Percentiles rank a stretch among this genome's conserved stretches.
These are phyloP conservation scores for Citrus unshiu DNA, from an alignment of 345 rosid species.

Conservation along the genomic window DNA sequence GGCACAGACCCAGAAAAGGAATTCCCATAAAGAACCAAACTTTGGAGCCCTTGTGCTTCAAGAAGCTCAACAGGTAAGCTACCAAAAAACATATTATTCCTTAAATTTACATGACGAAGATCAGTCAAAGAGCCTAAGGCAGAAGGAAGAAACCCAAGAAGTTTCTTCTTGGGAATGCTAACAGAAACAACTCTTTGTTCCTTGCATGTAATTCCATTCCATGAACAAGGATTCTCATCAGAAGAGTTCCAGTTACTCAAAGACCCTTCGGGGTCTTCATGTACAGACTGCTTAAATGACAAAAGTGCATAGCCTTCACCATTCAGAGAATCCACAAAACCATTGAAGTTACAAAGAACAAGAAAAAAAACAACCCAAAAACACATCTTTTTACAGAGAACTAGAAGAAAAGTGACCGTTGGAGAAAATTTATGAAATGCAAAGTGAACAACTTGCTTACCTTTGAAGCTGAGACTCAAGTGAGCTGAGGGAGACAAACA, in stretches of 20 bases:
- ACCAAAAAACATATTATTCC: constrained; percentile 72
- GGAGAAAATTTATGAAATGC: background rate
- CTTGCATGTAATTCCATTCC: constrained; percentile 95
- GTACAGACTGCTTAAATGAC: constrained; percentile 61
- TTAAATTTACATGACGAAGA: constrained; percentile 85
- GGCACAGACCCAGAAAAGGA: constrained; percentile 76
- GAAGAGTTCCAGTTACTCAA: constrained; percentile 82
- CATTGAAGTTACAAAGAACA: constrained; percentile 33
- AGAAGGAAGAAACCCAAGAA: constrained; percentile 71
- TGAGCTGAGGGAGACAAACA: constrained; percentile 16
- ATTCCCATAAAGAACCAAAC: constrained; percentile 91
- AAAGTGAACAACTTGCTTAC: constrained; percentile 26
- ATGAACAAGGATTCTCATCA: constrained; percentile 64
- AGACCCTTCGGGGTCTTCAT: constrained; percentile 74
- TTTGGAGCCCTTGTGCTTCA: constrained; percentile 72
- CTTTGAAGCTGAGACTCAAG: constrained; percentile 19
- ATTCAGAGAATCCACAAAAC: constrained; percentile 36
- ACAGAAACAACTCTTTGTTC: constrained; percentile 71
- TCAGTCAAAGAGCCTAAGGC: constrained; percentile 73
- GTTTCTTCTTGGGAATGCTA: constrained; percentile 82
- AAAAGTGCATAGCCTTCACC: constrained; percentile 75
- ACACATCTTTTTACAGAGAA: constrained; percentile 24
- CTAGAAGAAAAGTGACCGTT: constrained; percentile 24
- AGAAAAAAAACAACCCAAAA: constrained; percentile 26
- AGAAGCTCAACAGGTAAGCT: constrained; percentile 67